These are phyloP conservation scores for Hura crepitans DNA, from an alignment of 441 rosid species.

Conservation along the genomic window DNA sequence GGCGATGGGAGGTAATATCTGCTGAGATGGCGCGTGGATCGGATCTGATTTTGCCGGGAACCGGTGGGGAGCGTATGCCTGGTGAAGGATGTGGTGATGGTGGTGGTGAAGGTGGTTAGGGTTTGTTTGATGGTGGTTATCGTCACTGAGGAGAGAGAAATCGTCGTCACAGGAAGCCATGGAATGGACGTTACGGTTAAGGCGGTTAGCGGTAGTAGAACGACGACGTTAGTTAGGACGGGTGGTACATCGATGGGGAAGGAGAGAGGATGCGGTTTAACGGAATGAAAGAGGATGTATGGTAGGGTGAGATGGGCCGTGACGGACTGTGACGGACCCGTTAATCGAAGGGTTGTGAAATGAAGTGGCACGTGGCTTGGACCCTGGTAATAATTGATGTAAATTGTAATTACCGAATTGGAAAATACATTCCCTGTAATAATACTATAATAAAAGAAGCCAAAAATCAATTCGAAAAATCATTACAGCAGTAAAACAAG, in stretches of 20 bases:
- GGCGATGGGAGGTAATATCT: constrained; percentile 35
- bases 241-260: neutral
- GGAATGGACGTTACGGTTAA: constrained; percentile 42
- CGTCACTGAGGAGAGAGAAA: constrained; percentile 58
- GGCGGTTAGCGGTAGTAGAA: constrained; percentile 23
- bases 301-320: constrained; percentile 33
- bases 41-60: constrained; percentile 28
- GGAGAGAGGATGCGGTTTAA: constrained; percentile 23
- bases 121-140: constrained; percentile 36
- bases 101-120: constrained; percentile 35
- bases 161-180: constrained; percentile 67
- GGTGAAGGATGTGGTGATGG: constrained; percentile 36
- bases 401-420: too few relatives aligned
- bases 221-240: constrained; percentile 45
- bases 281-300: constrained; percentile 36
- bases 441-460: too few relatives aligned
- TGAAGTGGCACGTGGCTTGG: constrained; percentile 18
- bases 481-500: too few relatives aligned
- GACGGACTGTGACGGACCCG: constrained; percentile 48
- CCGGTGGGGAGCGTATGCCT: constrained; percentile 41
- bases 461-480: too few relatives aligned
- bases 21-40: constrained; percentile 31
- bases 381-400: neutral
- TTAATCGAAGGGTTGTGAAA: constrained; percentile 31
- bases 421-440: too few relatives aligned